Percentiles rank a stretch among this genome's conserved stretches.
phyloP scores from a whole-genome alignment of 495 filamentous ascomycete species.

The Emericellopsis terricola region DNA sequence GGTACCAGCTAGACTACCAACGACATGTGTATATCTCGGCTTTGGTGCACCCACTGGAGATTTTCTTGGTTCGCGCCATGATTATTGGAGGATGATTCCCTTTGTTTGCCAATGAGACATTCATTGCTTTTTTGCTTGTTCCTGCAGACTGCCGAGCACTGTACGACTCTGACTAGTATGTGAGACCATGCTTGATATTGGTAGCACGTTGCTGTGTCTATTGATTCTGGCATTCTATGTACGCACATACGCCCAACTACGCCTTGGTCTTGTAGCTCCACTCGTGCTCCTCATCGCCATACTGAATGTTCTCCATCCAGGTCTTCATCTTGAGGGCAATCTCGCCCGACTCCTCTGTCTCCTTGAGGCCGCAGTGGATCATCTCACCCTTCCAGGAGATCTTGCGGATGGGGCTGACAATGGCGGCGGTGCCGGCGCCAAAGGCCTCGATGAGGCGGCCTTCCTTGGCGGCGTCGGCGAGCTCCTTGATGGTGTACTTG shows the following conservation, averaged over 20 bases:
- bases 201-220: too few species aligned
- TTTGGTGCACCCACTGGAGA: background rate
- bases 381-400: conserved; percentile 71
- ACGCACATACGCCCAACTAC: conserved; percentile 2
- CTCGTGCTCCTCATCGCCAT: conserved; percentile 75
- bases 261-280: conserved; percentile 46
- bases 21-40: too few species aligned
- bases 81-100: background rate
- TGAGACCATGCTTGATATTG: too few species aligned
- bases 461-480: conserved; percentile 63
- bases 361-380: conserved; percentile 58
- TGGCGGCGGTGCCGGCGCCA: conserved; percentile 78
- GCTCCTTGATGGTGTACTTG: conserved; percentile 72
- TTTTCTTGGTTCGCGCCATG: background rate
- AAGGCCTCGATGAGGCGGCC: conserved; percentile 84
- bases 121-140: too few species aligned
- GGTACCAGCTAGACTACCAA: too few species aligned
- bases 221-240: conserved; percentile 1
- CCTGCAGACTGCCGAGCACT: too few species aligned
- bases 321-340: conserved; percentile 72
- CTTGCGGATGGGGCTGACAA: conserved; percentile 62
- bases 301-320: conserved; percentile 92
- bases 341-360: conserved; percentile 70
- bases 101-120: too few species aligned
- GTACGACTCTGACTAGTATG: too few species aligned